These are phyloP conservation scores for Picocystis sp. DNA, from an alignment of 163 green algal species.

Conservation along the genomic window DNA sequence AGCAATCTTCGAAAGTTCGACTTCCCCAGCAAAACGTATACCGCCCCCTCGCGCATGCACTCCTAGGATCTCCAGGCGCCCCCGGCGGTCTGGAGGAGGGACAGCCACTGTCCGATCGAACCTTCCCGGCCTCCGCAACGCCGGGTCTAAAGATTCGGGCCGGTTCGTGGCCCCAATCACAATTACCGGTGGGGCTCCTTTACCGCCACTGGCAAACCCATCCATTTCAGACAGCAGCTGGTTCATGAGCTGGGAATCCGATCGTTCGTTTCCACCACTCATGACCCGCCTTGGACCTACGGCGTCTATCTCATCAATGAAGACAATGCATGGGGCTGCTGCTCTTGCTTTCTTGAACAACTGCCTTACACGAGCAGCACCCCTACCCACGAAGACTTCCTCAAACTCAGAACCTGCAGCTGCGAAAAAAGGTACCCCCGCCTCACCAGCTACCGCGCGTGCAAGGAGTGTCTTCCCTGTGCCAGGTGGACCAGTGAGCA, in stretches of 20 bases:
- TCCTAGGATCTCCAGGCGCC: conserved; percentile 61
- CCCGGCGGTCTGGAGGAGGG: conserved; percentile 55
- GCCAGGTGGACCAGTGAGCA: conserved; percentile 77
- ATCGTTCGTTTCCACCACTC: no score
- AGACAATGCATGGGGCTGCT: conserved; percentile 22
- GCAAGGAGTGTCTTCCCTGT: conserved; percentile 75
- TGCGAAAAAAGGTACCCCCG: conserved; percentile 89
- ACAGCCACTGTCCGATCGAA: conserved; percentile 59
- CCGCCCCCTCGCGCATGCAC: conserved; percentile 14
- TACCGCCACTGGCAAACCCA: conserved; percentile 43
- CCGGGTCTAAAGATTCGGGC: conserved; percentile 21
- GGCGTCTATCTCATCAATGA: conserved; percentile 29
- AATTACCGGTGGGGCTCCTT: conserved; percentile 2
- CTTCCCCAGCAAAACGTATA: conserved; percentile 22
- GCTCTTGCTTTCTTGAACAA: conserved; percentile 20
- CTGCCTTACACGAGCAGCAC: no score
- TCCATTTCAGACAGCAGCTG: conserved; percentile 98
- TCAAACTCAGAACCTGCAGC: no score
- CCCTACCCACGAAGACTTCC: no score
- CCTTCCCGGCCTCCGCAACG: conserved; percentile 9
- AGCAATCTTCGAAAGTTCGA: conserved; percentile 65
- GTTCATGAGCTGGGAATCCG: conserved; percentile 41
- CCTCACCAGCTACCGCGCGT: conserved; percentile 68
- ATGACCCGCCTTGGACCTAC: conserved; percentile 10
- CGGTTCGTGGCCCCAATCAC: conserved; percentile 23